These are phyloP conservation scores for Gastrodia elata DNA, from an alignment of 106 monocot genomes.

Conservation along the genomic window DNA sequence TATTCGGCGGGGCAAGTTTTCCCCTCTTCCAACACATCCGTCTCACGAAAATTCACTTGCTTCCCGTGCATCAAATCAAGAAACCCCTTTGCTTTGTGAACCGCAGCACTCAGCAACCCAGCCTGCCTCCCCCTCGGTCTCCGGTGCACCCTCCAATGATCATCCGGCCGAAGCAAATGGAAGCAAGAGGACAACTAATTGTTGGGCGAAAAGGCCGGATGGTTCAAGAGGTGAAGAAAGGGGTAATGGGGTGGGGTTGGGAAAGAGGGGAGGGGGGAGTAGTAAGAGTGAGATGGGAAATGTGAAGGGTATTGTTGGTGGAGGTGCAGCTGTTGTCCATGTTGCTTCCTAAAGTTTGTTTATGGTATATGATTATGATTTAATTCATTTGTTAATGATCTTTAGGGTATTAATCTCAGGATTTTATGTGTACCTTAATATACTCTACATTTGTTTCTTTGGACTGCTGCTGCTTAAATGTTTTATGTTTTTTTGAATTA, in stretches of 20 bases:
- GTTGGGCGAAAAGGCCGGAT: not conserved
- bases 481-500: no score
- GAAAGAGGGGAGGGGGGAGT: slow-evolving; percentile 11
- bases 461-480: no score
- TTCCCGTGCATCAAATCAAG: not conserved
- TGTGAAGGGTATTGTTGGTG: slow-evolving; percentile 16
- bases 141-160: not conserved
- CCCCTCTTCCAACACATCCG: not conserved
- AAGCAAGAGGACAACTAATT: no score
- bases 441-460: no score
- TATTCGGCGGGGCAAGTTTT: not conserved
- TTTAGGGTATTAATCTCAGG: no score
- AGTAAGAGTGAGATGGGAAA: not conserved
- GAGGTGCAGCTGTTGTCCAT: slow-evolving; percentile 31
- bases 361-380: not conserved
- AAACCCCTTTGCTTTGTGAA: not conserved
- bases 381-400: slow-evolving; percentile 12
- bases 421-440: no score
- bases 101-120: not conserved
- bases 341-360: slow-evolving; percentile 25
- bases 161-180: no score
- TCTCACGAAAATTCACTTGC: not conserved
- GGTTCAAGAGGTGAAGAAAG: slow-evolving; percentile 9
- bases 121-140: not conserved
- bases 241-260: not conserved